These are phyloP conservation scores for Trichodelitschia bisporula DNA, from an alignment of 495 filamentous ascomycete genomes.

Conservation along the genomic window DNA sequence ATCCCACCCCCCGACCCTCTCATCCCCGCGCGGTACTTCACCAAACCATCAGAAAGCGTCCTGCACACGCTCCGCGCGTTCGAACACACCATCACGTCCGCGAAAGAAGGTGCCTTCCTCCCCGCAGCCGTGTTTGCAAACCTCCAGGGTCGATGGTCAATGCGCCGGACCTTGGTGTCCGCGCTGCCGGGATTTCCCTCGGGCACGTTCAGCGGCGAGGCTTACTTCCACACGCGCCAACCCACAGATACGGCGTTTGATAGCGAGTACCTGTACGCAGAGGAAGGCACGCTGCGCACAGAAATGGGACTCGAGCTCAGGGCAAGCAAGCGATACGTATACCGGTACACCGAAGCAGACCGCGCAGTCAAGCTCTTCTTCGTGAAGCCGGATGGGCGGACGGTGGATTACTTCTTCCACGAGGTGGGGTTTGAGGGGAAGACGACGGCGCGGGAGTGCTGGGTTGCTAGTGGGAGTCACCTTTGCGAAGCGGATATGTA, in stretches of 20 bases:
- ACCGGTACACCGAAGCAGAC: conserved; percentile 27
- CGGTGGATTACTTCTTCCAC: conserved; percentile 44
- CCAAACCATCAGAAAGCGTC: no score
- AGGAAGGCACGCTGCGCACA: conserved; percentile 32
- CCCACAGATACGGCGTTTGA: conserved; percentile 10
- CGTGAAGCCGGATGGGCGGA: conserved; percentile 27
- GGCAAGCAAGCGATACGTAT: conserved; percentile 20
- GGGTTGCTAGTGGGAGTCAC: conserved; percentile 33
- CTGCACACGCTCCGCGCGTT: conserved; percentile 4
- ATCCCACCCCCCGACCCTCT: conserved; percentile 3
- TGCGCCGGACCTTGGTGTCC: conserved; percentile 24
- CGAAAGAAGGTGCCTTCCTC: conserved; percentile 18
- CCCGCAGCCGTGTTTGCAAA: conserved; percentile 44
- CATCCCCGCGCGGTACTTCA: conserved; percentile 6
- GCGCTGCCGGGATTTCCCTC: conserved; percentile 25
- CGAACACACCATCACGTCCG: conserved; percentile 3
- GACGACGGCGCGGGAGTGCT: conserved; percentile 13
- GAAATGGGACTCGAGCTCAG: conserved; percentile 13
- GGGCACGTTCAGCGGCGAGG: conserved; percentile 33
- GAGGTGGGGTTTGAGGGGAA: conserved; percentile 19
- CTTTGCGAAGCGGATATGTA: conserved; percentile 41
- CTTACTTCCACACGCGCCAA: conserved; percentile 33
- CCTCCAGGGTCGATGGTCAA: conserved; percentile 47
- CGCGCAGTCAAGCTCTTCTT: conserved; percentile 37
- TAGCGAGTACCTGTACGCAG: conserved; percentile 40